Evolutionary conservation across 83 land plant species (phyloP).

Genomic region (Larix sibirica): DNA sequence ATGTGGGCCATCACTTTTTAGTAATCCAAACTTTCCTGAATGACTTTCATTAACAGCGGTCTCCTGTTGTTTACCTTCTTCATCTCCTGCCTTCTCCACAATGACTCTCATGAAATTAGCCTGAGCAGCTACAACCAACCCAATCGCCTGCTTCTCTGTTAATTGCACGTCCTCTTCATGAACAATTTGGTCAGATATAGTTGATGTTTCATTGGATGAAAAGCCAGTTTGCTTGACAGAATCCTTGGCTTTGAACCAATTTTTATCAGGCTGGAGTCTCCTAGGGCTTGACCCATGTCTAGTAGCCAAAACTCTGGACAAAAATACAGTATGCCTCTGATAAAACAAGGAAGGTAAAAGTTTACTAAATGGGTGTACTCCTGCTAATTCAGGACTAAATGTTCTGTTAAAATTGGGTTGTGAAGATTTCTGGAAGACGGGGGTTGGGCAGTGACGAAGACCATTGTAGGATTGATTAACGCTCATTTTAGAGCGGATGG

Average conservation of each 20-base stretch:
- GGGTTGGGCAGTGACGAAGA: neutral
- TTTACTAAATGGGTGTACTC: neutral
- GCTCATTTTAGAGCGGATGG: constrained; percentile 1
- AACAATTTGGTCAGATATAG: neutral
- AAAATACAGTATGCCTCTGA: neutral
- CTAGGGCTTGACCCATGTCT: constrained; percentile 6
- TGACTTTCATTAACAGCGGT: too few relatives aligned
- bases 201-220: neutral
- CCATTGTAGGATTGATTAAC: neutral
- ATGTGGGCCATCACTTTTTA: neutral
- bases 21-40: neutral
- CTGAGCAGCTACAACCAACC: constrained; percentile 62
- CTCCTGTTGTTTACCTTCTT: neutral
- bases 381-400: neutral
- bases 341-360: neutral
- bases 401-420: neutral
- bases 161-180: constrained; percentile 2
- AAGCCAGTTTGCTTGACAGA: constrained; percentile 12
- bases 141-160: constrained; percentile 34
- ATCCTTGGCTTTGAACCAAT: constrained; percentile 21
- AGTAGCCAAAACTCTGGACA: constrained; percentile 6
- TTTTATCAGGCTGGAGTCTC: constrained; percentile 15
- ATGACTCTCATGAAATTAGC: constrained; percentile 89
- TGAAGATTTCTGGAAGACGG: neutral
- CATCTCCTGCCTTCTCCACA: constrained; percentile 32